Evolutionary conservation across 2,329 filamentous ascomycete species (phyloP), one percentile per base, ranked within the genome.

Genomic region (Alternaria incomplexa): DNA sequence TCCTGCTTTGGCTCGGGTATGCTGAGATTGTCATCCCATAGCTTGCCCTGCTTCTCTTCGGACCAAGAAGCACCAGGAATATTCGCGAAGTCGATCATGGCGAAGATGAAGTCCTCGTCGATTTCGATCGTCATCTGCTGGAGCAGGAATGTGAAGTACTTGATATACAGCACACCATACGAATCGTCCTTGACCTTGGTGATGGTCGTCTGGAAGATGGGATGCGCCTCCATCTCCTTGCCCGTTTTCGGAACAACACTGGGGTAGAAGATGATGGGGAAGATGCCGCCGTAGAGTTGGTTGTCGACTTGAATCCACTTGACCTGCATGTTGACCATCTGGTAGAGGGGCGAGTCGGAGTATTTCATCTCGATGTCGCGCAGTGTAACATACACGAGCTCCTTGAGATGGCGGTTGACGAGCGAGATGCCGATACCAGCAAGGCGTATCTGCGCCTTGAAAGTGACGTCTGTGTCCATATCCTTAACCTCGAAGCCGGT

Each of bases 231-330:
- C 77, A 97, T 96, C 80, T 99, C 96, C 75, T 96, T 94, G 36
- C 93, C 93, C 68, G 93, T 96, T 85, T 98, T 98, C 0, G 96
- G 95, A 15, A 99, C 96, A 10, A 99, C 96, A 81, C 94, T 97
- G 6, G 96, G 96, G 78, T 99, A 99, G 61, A 99, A 85, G 28
- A 99, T 89, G 82, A 99, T 97, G 0, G 96, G 96, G 85, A 99
- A 99, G 71, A 99, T 94, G 25, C 96, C 96, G 26, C 96, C 96
- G 74, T 99, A 99, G 13, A 99, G 88, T 80, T 99, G 96, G 73
- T 99, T 99, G 81, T 99, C 96, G 71, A 99, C 92, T 80, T 99
- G 96, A 26, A 99, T 96, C 96, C 96, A 99, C 80, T 99, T 98
- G 77, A 98, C 91, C 0, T 93, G 92, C 54, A 96, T 85, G 51